Evolutionary conservation across 169 alveolate species (phyloP), one percentile per base, ranked within the genome.

Genomic region (Plasmodium sp.): DNA sequence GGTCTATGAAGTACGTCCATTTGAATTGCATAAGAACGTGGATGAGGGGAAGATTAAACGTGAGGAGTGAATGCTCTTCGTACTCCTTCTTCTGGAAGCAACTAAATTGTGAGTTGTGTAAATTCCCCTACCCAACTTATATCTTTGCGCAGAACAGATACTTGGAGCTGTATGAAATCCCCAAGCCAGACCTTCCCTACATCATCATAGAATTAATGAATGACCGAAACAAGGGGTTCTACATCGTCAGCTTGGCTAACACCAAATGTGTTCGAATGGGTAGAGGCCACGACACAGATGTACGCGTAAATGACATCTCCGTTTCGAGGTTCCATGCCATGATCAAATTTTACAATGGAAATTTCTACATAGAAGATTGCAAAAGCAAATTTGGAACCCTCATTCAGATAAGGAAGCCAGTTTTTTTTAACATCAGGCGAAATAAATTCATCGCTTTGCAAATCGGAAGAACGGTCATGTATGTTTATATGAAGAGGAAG

Each of bases 331-430:
- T 88, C 31, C 99, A 99, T 95, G 99, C 99, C 2, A 79, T 82
- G 43, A 93, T 99, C 67, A 96, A 96, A 74, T 97, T 84, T 90
- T 95, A 95, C 81, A 96, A 96, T 31, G 99, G 99, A 74, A 97
- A 97, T 36, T 98, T 99, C 93, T 96, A 97, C 84, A 86, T 99
- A n/a, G 98, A 98, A 84, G 99, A 99, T 96, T 96, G 97, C 74
- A 91, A 96, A 62, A 97, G 99, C 86, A 99, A 99, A 85, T 99
- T 99, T 94, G 99, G 99, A 36, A 99, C 99, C 4, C 96, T 99
- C 67, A 94, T 99, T 12, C 95, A 95, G 75, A 79, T 84, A 41
- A 82, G 86, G 72, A 94, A 81, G 62, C 80, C 96, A 39, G 84
- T 75, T n/a, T 95, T 94, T 82, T 93, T 86, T 33, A 86, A 86